Conservation (phyloP, 805 yeast species). For the Barnettozyma vustinii region DNA sequence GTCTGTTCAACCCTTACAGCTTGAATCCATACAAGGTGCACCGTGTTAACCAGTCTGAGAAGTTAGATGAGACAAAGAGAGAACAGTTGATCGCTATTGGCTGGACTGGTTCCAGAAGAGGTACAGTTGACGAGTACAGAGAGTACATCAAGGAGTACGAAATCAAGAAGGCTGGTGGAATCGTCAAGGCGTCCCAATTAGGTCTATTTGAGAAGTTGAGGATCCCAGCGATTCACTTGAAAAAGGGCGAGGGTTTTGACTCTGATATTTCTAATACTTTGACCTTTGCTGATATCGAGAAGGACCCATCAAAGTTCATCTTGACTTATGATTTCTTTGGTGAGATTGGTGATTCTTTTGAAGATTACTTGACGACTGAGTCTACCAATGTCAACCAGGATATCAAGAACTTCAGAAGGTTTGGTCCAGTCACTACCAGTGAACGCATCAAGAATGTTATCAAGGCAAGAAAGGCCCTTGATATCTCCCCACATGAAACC, state of each 20-base stretch:
- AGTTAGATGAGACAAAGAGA: slow-evolving; percentile 29
- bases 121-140: slow-evolving; percentile 63
- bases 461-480: slow-evolving; percentile 16
- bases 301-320: slow-evolving; percentile 40
- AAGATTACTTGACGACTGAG: slow-evolving; percentile 31
- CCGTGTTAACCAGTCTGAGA: slow-evolving; percentile 30
- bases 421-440: slow-evolving; percentile 51
- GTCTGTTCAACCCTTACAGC: slow-evolving; percentile 72
- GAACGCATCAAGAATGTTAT: slow-evolving; percentile 33
- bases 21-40: slow-evolving; percentile 35
- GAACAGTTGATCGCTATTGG: slow-evolving; percentile 59
- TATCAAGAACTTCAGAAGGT: slow-evolving; percentile 61
- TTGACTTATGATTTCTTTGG: slow-evolving; percentile 53
- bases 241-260: slow-evolving; percentile 80
- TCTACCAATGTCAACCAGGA: slow-evolving; percentile 34
- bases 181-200: slow-evolving; percentile 66
- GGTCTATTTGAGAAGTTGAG: slow-evolving; percentile 62
- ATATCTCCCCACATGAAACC: background rate
- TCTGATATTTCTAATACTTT: slow-evolving; percentile 38
- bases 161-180: slow-evolving; percentile 65
- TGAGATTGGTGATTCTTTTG: slow-evolving; percentile 44
- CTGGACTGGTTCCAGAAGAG: slow-evolving; percentile 91
- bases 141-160: slow-evolving; percentile 59
- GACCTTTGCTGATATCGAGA: slow-evolving; percentile 34
- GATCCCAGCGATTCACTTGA: slow-evolving; percentile 54